Evolutionary conservation across 1,284 basidiomycete species (phyloP).

Genomic region (Phellopilus nigrolimitatus): DNA sequence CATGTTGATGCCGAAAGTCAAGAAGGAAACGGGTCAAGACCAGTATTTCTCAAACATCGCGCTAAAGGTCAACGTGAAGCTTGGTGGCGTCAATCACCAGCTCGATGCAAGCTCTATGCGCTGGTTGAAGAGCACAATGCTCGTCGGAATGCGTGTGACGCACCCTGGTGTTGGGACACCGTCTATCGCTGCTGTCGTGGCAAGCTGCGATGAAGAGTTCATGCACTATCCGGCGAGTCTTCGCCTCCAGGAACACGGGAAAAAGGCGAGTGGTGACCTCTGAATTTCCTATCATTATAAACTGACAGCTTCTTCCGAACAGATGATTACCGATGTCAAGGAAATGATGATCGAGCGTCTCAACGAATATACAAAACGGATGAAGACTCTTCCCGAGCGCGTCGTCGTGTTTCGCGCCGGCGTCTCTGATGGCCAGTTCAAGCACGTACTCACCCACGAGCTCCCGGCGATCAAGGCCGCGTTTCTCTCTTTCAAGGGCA

Average conservation of each 20-base stretch:
- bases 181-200: constrained; percentile 75
- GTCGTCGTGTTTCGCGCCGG: constrained; percentile 72
- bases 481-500: constrained; percentile 50
- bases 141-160: constrained; percentile 78
- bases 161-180: constrained; percentile 64
- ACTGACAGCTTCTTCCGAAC: neutral
- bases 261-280: constrained; percentile 55
- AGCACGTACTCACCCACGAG: constrained; percentile 52
- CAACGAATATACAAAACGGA: constrained; percentile 48
- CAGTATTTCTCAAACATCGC: constrained; percentile 77
- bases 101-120: constrained; percentile 49
- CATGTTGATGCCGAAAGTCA: constrained; percentile 26
- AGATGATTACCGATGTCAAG: constrained; percentile 64
- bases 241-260: constrained; percentile 52
- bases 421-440: constrained; percentile 72
- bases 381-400: constrained; percentile 51
- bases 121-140: constrained; percentile 72
- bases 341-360: constrained; percentile 69
- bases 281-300: neutral
- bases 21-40: constrained; percentile 50
- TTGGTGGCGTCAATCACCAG: constrained; percentile 72
- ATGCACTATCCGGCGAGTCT: constrained; percentile 69
- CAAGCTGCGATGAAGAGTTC: constrained; percentile 58
- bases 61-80: constrained; percentile 65
- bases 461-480: constrained; percentile 51